A percentile compares a stretch with the other conserved stretches of the same genome.
phyloP scores from a whole-genome alignment of 306 rosid species.

The Dicorynia guianensis region DNA sequence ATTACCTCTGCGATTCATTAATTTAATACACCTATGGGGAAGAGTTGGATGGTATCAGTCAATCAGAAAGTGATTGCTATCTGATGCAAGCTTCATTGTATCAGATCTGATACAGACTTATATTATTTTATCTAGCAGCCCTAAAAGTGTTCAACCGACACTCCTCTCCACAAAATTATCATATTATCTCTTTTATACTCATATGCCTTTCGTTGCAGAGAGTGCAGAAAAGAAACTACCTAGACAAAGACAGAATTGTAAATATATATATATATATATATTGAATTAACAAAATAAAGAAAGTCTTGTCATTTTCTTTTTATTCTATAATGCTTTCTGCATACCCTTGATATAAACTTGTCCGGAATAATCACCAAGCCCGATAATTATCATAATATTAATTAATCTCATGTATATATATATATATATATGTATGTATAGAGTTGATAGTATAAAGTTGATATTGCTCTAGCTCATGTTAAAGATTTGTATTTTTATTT shows the following conservation, averaged over 20 bases:
- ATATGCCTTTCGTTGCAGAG: conserved; percentile 1
- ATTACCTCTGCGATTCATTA: conserved; percentile 1
- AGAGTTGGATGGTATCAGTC: conserved; percentile 1
- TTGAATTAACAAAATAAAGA: background rate
- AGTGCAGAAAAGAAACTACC: background rate
- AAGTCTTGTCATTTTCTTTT: too few species aligned
- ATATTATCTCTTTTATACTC: background rate
- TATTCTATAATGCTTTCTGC: too few species aligned
- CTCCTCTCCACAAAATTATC: conserved; percentile 34
- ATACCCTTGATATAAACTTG: too few species aligned
- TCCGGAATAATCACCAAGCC: too few species aligned
- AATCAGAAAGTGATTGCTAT: conserved; percentile 23
- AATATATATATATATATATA: background rate
- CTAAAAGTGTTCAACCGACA: conserved; percentile 44
- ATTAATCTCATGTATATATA: too few species aligned
- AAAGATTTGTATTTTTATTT: too few species aligned
- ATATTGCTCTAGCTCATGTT: too few species aligned
- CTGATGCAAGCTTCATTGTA: conserved; percentile 38
- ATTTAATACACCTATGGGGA: conserved; percentile 9
- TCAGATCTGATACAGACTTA: conserved; percentile 50
- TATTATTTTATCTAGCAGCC: conserved; percentile 53
- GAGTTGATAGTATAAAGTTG: too few species aligned
- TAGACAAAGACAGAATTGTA: background rate
- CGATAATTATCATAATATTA: too few species aligned
- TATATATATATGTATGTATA: too few species aligned